These are phyloP conservation scores for Hygrophorus russula DNA, from an alignment of 768 basidiomycete species.

Conservation along the genomic window DNA sequence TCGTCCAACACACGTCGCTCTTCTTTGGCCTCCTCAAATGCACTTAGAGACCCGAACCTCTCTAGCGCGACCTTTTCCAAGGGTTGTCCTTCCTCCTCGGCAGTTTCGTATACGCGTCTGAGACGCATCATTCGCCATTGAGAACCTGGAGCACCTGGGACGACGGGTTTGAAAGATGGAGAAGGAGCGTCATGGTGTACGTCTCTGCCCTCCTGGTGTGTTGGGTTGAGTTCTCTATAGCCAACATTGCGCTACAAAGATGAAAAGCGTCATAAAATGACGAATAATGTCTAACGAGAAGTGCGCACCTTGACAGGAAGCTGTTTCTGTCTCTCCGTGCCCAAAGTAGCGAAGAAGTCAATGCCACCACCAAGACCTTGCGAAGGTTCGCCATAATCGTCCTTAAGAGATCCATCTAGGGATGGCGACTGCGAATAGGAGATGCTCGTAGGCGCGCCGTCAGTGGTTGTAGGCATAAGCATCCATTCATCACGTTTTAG, in stretches of 20 bases:
- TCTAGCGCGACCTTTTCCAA: constrained; percentile 79
- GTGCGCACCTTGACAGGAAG: constrained; percentile 30
- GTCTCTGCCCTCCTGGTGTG: constrained; percentile 30
- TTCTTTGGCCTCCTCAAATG: constrained; percentile 82
- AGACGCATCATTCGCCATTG: constrained; percentile 99
- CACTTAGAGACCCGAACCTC: constrained; percentile 74
- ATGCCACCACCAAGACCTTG: constrained; percentile 31
- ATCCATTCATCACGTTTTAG: constrained; percentile 85
- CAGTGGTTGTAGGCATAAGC: constrained; percentile 39
- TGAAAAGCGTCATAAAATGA: background rate
- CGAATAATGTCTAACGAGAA: background rate
- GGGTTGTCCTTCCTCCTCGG: constrained; percentile 67
- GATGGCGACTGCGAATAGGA: constrained; percentile 13
- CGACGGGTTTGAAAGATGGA: constrained; percentile 34
- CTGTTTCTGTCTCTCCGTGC: constrained; percentile 68
- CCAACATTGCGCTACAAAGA: constrained; percentile 45
- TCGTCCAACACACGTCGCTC: constrained; percentile 83
- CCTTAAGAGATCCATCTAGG: constrained; percentile 45
- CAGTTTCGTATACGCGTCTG: constrained; percentile 78
- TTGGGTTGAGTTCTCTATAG: constrained; percentile 50
- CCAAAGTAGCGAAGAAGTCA: constrained; percentile 87
- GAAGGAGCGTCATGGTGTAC: constrained; percentile 29
- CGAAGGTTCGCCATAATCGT: constrained; percentile 50
- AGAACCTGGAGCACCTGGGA: constrained; percentile 86
- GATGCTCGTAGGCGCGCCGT: constrained; percentile 15